Percentiles rank a stretch among this genome's conserved stretches.
These are phyloP conservation scores for Aspergillus hancockii DNA, from an alignment of 495 filamentous ascomycete species.

Conservation along the genomic window DNA sequence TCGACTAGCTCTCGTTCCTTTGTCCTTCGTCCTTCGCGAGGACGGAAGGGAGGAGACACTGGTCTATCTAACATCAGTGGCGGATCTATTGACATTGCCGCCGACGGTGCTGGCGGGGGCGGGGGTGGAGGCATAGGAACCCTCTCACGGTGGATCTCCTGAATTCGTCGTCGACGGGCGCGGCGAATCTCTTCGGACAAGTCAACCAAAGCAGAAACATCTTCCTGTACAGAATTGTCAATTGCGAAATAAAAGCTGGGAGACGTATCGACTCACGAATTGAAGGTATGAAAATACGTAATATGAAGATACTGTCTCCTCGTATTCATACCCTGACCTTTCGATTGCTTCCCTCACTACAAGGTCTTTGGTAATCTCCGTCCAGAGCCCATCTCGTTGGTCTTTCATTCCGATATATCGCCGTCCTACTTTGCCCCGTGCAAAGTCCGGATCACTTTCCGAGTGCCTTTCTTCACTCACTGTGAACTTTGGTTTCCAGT, in stretches of 20 bases:
- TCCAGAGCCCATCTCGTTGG: conserved; percentile 77
- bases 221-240: conserved; percentile 58
- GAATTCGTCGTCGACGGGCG: conserved; percentile 71
- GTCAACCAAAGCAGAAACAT: conserved; percentile 79
- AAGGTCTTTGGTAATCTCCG: conserved; percentile 93
- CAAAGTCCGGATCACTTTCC: conserved; percentile 26
- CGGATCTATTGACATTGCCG: conserved; percentile 9
- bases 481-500: conserved; percentile 13
- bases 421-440: conserved; percentile 37
- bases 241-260: conserved; percentile 21
- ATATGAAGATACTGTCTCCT: conserved; percentile 87
- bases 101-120: conserved; percentile 5
- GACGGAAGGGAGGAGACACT: conserved; percentile 15
- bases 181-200: conserved; percentile 79
- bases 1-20: conserved; percentile 25
- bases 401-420: conserved; percentile 42
- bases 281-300: conserved; percentile 90
- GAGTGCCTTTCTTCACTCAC: conserved; percentile 12
- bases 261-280: conserved; percentile 63
- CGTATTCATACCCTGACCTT: conserved; percentile 79
- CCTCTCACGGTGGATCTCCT: conserved; percentile 81
- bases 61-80: conserved; percentile 12
- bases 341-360: conserved; percentile 88
- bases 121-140: conserved; percentile 42
- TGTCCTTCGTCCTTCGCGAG: conserved; percentile 22